Base-by-base conservation (phyloP, 2,329 filamentous ascomycete genomes). In the Niveomyces coronatus region DNA sequence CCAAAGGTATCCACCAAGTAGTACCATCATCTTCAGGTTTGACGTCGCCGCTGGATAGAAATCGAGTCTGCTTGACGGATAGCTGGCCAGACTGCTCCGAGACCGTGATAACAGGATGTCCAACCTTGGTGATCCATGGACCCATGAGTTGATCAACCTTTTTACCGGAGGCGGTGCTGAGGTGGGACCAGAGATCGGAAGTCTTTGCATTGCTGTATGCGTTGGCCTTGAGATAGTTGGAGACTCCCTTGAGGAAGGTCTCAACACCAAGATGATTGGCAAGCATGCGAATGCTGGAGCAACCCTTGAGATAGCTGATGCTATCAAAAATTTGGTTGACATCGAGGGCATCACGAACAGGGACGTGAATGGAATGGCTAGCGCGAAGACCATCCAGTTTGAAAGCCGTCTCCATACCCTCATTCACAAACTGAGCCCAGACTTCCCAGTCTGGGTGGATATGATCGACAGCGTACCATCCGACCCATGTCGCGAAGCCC, bases 261-360 rank as follows among this genome's bases (percentile, higher is more conserved):
- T 94, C 79, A 37, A 83, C 79, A 11, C 87, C 87, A 14, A 98
- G 76, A 58, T 96, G 85, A 51, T 82, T 81, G 49, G 86, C 89
- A 51, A 98, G 65, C 91, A 98, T 98, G 54, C 91, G 83, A 54
- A 98, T 91, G 43, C 91, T 85, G 3, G 89, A 94, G 64, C 86
- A 94, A 24, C 91, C 91, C 67, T 98, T 96, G 45, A 93, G 71
- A 57, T 96, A 98, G 62, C 85, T 93, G 62, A 98, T 96, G 57
- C 82, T 76, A 58, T 98, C 91, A 54, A 98, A 98, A 47, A 96
- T 94, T 60, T 98, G 91, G 60, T 96, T 93, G 47, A 96, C 86
- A 50, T 96, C 91, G 9, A 96, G 74, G 20, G 88, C 91, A 57
- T 95, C 88, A 50, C 79, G 80, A 20, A 98, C 91, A 1, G 87